Base-by-base conservation (phyloP, 495 filamentous ascomycete genomes). In the Annulohypoxylon nitens region DNA sequence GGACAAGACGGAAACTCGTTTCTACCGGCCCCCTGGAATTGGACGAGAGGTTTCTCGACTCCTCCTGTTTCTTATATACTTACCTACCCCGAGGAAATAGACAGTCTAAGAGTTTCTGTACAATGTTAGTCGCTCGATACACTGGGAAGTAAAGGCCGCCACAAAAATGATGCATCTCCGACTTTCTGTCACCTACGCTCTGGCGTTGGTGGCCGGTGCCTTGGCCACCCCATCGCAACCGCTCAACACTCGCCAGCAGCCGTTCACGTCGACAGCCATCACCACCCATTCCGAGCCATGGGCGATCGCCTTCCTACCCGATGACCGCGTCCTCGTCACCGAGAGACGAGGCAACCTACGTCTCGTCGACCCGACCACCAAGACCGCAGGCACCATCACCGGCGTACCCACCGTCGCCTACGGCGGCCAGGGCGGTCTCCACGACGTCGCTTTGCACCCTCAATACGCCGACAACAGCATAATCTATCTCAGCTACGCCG, bases 401-500 rank as follows among this genome's bases (percentile, higher is more conserved):
- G 77, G 79, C 57, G 76, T 81, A 54, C 79, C 79, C 45, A 23
- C 70, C 33, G 79, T 81, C 68, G 74, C 74, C 72, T 78, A 81
- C 70, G 79, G 72, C 51, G 79, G 79, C 36, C 79, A 81, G 73
- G 79, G 79, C 69, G 79, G 79, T 51, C 73, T 81, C 53, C 71
- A 75, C 66, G 79, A 81, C 68, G 76, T 81, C 61, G 79, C 79
- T 65, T 60, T 81, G 48, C 79, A 81, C 73, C 79, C 79, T 53
- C 41, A 77, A 12, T 81, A 75, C 61, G 66, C 77, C 39, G 69
- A 78, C 43, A 81, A 81, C 77, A 74, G 66, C 47, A 72, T 81
- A n/a, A 50, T 81, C n/a, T 81, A 81, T 64, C 50, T 81, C 76
- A 79, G 77, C 77, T 81, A 81, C 73, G 77, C 79, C 66, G 79